phyloP scores from a whole-genome alignment of 2,329 filamentous ascomycete species.

The Trichoderma brevicompactum region DNA sequence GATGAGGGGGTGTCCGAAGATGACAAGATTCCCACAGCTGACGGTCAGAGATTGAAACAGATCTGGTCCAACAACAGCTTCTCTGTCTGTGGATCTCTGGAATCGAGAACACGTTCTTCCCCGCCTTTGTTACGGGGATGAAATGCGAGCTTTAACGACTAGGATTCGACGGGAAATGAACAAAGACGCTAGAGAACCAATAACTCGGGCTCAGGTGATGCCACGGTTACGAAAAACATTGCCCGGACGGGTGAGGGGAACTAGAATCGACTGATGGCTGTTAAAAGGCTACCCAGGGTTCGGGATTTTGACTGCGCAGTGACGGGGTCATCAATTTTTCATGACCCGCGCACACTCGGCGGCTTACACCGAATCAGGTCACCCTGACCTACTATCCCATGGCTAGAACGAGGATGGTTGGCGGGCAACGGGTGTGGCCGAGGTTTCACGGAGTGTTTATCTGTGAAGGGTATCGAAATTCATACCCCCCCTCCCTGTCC shows the following conservation, averaged over 20 bases:
- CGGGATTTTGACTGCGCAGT: not conserved
- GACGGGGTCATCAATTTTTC: not conserved
- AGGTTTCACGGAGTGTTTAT: conserved; percentile 9
- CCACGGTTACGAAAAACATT: conserved; percentile 5
- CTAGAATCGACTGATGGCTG: conserved; percentile 22
- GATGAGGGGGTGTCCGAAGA: conserved; percentile 21
- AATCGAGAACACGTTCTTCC: conserved; percentile 30
- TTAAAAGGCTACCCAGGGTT: not conserved
- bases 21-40: conserved; percentile 9
- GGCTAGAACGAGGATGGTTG: conserved; percentile 6
- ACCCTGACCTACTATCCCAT: not conserved
- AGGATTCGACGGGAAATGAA: not conserved
- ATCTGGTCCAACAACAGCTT: conserved; percentile 24
- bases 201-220: conserved; percentile 19
- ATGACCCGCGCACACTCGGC: conserved; percentile 19
- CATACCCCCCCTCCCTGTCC: conserved; percentile 18
- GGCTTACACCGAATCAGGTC: conserved; percentile 28
- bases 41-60: conserved; percentile 17
- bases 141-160: conserved; percentile 8
- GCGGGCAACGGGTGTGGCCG: conserved; percentile 22
- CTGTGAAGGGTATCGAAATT: conserved; percentile 2
- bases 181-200: conserved; percentile 8
- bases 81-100: conserved; percentile 21
- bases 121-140: conserved; percentile 27
- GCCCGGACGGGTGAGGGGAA: conserved; percentile 24